Evolutionary conservation across 2,329 filamentous ascomycete genomes (phyloP).

Genomic region (Epichloe glyceriae): DNA sequence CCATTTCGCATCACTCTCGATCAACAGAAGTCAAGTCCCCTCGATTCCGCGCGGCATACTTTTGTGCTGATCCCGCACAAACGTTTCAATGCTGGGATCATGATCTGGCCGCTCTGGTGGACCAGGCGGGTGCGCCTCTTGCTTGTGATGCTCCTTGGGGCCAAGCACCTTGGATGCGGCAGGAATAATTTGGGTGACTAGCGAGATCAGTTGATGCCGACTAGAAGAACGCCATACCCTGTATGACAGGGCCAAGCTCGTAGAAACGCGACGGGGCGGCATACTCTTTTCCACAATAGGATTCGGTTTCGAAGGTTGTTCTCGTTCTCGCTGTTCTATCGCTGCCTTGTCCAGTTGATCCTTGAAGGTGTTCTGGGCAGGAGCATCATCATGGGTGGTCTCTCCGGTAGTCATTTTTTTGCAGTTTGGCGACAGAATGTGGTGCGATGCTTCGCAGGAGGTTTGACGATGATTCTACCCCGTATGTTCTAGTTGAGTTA

Average conservation of each 20-base stretch:
- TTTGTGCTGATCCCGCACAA: constrained; percentile 38
- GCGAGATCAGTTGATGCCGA: background rate
- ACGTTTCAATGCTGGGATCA: constrained; percentile 37
- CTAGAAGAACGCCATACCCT: background rate
- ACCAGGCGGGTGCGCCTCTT: constrained; percentile 14
- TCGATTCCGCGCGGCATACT: constrained; percentile 22
- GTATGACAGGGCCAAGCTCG: too few species aligned
- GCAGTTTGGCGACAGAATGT: background rate
- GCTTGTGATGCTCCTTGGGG: constrained; percentile 14
- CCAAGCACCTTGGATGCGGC: constrained; percentile 29
- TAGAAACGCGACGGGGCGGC: too few species aligned
- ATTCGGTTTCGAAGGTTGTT: constrained; percentile 17
- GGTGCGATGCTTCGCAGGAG: too few species aligned
- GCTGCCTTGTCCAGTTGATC: constrained; percentile 31
- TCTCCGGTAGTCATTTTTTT: constrained; percentile 6
- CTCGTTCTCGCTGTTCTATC: constrained; percentile 17
- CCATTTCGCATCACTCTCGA: constrained; percentile 8
- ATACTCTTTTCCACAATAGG: constrained; percentile 31
- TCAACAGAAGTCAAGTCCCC: constrained; percentile 7
- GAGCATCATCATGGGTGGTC: background rate
- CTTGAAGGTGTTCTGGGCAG: constrained; percentile 25
- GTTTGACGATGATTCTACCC: too few species aligned
- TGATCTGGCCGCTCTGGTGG: constrained; percentile 32
- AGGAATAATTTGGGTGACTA: constrained; percentile 32
- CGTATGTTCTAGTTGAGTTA: background rate